These are phyloP conservation scores for Coemansia sp. DNA, from an alignment of 192 early-diverging fungal species.

Conservation along the genomic window DNA sequence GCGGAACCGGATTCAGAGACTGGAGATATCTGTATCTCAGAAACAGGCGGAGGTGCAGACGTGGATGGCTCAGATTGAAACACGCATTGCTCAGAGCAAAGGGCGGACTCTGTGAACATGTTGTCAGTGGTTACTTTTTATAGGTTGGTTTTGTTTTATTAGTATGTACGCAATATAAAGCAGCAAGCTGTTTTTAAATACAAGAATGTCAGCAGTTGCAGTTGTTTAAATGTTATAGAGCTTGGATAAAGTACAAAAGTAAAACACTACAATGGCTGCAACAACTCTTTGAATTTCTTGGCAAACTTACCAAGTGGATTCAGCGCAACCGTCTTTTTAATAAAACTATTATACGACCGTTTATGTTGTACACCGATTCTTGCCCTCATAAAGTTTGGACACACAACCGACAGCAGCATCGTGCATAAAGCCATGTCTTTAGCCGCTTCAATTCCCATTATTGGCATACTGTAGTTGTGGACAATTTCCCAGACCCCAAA, in stretches of 20 bases:
- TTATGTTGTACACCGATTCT: neutral
- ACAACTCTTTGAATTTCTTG: neutral
- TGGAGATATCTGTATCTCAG: conserved; percentile 39
- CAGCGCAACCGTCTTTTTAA: conserved; percentile 3
- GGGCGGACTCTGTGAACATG: neutral
- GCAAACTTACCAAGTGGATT: neutral
- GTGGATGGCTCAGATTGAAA: conserved; percentile 49
- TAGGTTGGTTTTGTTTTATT: neutral
- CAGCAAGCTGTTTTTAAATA: too few relatives aligned
- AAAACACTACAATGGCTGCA: conserved; percentile 1
- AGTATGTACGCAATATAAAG: neutral
- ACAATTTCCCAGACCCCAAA: conserved; percentile 18
- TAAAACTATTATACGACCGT: neutral
- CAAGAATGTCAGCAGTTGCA: too few relatives aligned
- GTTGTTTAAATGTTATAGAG: too few relatives aligned
- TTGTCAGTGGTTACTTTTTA: neutral
- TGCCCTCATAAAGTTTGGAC: conserved; percentile 9
- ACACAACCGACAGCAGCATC: conserved; percentile 9
- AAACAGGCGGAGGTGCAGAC: conserved; percentile 42
- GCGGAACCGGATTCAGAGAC: conserved; percentile 29
- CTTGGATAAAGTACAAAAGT: neutral
- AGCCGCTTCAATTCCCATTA: neutral
- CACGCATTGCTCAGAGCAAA: conserved; percentile 11
- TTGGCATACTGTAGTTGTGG: conserved; percentile 2
- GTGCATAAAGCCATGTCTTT: conserved; percentile 8